Evolutionary conservation across 345 rosid genomes (phyloP).

Genomic region (Aethionema arabicum): DNA sequence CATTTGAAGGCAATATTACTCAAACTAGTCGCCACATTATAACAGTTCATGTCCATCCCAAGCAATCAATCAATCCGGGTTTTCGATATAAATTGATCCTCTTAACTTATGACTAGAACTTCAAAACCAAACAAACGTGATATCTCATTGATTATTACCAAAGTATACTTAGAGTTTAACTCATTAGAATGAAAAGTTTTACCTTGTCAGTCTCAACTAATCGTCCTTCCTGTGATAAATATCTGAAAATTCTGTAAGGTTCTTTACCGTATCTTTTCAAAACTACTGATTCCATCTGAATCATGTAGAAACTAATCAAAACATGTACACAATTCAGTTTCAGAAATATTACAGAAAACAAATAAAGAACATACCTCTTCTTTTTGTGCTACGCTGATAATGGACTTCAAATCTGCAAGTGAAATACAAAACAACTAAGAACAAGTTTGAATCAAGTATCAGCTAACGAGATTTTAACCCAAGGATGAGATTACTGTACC

Average conservation of each 20-base stretch:
- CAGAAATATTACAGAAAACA: background rate
- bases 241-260: constrained; percentile 74
- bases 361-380: constrained; percentile 57
- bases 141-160: too few relatives aligned
- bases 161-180: too few relatives aligned
- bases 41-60: too few relatives aligned
- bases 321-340: constrained; percentile 16
- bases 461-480: background rate
- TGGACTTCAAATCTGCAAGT: constrained; percentile 63
- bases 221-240: constrained; percentile 48
- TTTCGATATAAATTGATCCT: too few relatives aligned
- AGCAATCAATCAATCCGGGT: too few relatives aligned
- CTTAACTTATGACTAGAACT: too few relatives aligned
- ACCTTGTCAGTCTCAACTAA: constrained; percentile 83
- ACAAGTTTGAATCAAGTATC: constrained; percentile 9
- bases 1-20: too few relatives aligned
- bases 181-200: background rate
- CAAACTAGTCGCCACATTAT: too few relatives aligned
- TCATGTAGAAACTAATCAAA: constrained; percentile 3
- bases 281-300: constrained; percentile 71
- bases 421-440: constrained; percentile 1
- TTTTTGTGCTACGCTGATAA: constrained; percentile 64
- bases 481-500: constrained; percentile 44
- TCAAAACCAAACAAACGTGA: too few relatives aligned
- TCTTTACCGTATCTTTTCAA: constrained; percentile 67